Base-by-base conservation (phyloP, 148 eudicot species). In the Silene latifolia region DNA sequence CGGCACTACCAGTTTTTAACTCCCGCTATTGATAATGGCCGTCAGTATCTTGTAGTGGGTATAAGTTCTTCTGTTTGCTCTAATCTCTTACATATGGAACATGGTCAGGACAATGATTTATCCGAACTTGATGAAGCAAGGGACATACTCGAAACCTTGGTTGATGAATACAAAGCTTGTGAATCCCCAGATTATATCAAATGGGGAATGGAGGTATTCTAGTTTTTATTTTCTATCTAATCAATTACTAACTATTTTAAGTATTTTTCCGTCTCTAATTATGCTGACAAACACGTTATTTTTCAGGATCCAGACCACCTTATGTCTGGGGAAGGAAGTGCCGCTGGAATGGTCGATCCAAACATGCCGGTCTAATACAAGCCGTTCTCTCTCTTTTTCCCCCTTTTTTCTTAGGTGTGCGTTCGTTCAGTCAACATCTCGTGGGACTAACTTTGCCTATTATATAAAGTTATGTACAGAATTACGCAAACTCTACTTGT, bases 141-240 rank as follows among this genome's bases (percentile, higher is more conserved):
- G 82, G 99, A 92, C 78, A 85, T 89, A 75, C 90, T 96, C 59
- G 93, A 90, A 82, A 87, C 90, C 80, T 86, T 96, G 86, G 98
- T 96, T 67, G 99, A 96, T 67, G 99, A 96, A 80, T 92, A 96
- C 82, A 96, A 96, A 90, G 99, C 99, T 44, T 96, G 99, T 74
- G 99, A 96, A 82, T 96, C 99, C 73, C 94, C 97, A 27, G 98
- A 96, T 82, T 96, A 92, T 85, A 92, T 90, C 86, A 92, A 96
- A 87, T 96, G 99, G 99, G 99, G 99, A 80, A 88, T 96, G 97
- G 97, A 96, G 99, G 99, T 92, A 82, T 42, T 44, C 44, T 17
- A n/a, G 10, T 63, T 19, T 17, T 58, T 14, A 9, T 7, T 29
- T 54, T 17, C 44, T 32, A 25, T 54, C 20, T 56, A 25, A 51